Conservation (phyloP, 352 stramenopile species). For the Phytophthora pisi region DNA sequence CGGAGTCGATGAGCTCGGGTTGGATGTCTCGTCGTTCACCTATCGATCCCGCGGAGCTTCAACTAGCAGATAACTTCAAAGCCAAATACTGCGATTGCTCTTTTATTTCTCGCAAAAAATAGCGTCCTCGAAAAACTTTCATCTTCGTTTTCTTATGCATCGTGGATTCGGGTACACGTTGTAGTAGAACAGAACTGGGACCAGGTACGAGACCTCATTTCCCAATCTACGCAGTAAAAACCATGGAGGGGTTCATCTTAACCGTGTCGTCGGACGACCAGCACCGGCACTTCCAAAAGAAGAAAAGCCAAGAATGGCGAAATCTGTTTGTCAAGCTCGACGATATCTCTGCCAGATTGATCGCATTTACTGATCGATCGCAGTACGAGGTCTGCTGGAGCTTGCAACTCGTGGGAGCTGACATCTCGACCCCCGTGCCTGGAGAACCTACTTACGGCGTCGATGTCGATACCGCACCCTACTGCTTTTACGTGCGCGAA, state of each 20-base stretch:
- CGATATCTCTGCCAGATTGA: constrained; percentile 67
- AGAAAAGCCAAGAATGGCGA: constrained; percentile 52
- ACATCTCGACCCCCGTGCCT: constrained; percentile 64
- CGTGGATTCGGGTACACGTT: background rate
- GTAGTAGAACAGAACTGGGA: background rate
- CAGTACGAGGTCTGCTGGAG: constrained; percentile 60
- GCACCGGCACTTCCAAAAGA: constrained; percentile 15
- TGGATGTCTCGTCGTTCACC: constrained; percentile 62
- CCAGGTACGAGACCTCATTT: constrained; percentile 1
- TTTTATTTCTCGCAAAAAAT: background rate
- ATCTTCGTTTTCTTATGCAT: background rate
- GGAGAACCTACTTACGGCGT: constrained; percentile 55
- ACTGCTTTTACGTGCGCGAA: constrained; percentile 68
- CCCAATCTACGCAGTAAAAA: background rate
- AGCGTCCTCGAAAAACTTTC: background rate
- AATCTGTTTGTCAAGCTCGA: constrained; percentile 64
- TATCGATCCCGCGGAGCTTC: constrained; percentile 45
- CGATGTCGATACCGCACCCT: constrained; percentile 51
- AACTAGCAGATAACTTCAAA: constrained; percentile 9
- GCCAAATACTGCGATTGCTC: background rate
- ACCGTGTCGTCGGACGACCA: constrained; percentile 36
- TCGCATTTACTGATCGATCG: constrained; percentile 58
- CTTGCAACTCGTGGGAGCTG: constrained; percentile 48
- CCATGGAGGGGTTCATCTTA: constrained; percentile 61
- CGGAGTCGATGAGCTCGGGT: constrained; percentile 52